Percentiles rank a stretch among this genome's conserved stretches.
Evolutionary conservation across 805 yeast species (phyloP).

Genomic region (Kluyveromyces wickerhamii): DNA sequence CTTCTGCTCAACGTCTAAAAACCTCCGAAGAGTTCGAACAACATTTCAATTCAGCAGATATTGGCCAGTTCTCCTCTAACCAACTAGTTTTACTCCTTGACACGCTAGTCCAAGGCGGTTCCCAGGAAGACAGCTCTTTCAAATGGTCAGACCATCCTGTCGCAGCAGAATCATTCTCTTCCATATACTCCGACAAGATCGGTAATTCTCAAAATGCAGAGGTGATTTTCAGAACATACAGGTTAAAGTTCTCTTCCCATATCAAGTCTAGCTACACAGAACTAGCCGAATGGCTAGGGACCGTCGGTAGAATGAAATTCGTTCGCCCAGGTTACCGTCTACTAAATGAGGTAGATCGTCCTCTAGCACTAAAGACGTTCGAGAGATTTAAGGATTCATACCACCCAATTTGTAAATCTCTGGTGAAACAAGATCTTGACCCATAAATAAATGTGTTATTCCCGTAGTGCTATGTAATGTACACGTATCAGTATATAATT

Average conservation of each 20-base stretch:
- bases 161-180: constrained; percentile 32
- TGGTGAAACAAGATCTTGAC: constrained; percentile 79
- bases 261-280: constrained; percentile 38
- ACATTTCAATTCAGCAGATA: constrained; percentile 41
- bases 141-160: constrained; percentile 29
- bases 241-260: constrained; percentile 52
- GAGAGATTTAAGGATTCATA: constrained; percentile 48
- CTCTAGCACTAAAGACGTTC: constrained; percentile 61
- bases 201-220: constrained; percentile 64
- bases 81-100: constrained; percentile 79
- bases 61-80: constrained; percentile 54
- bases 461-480: too few species aligned
- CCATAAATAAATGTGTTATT: too few species aligned
- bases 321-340: constrained; percentile 79
- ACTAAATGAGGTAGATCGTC: constrained; percentile 54
- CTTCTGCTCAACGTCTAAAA: constrained; percentile 23
- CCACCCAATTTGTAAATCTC: constrained; percentile 76
- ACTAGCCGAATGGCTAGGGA: constrained; percentile 78
- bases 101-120: constrained; percentile 42
- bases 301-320: constrained; percentile 91
- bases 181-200: constrained; percentile 35
- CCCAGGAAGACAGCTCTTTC: constrained; percentile 12
- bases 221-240: constrained; percentile 69
- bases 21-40: constrained; percentile 17
- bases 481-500: too few species aligned